Base-by-base conservation (phyloP, 2,329 filamentous ascomycete genomes). In the Penicillium sclerotiorum region DNA sequence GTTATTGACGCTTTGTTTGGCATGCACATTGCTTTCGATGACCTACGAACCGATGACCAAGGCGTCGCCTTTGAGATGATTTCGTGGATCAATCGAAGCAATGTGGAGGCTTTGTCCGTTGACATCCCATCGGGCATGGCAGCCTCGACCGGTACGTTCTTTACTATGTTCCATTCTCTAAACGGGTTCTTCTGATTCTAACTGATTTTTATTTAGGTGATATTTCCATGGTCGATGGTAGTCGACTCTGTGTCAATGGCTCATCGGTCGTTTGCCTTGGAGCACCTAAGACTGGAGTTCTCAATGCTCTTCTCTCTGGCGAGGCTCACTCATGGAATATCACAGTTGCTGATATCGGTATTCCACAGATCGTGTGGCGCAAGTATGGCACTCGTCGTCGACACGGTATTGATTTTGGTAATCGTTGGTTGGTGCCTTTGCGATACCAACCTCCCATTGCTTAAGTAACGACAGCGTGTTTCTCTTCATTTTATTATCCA, bases 91-190 rank as follows among this genome's bases (percentile, higher is more conserved):
- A 97, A 96, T 66, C 87, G 91, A 56, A 89, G 87, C 66, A 89
- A 91, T 57, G 86, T 90, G 0, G 85, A 87, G 50, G 87, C 94
- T 3, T 75, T 99, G 17, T 89, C 91, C 0, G 83, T 99, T n/a
- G 93, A 96, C 66, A 84, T 95, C 5, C 94, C 94, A 1, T 93
- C 89, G 0, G 94, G 94, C 5, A 84, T 96, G 42, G 90, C 93
- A 56, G 90, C 89, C 2, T 84, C 85, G 0, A 86, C 85, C 32
- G 90, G 90, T 62, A 81, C 81, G 65, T 79, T 82, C 74, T 82
- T 43, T 33, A 8, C 11, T 9, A n/a, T 1, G 11, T 27, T 27
- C 8, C 13, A 12, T 9, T 25, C 13, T 35, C 22, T n/a, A n/a
- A n/a, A n/a, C n/a, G n/a, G n/a, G n/a, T n/a, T n/a, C n/a, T n/a